Conservation (phyloP, 352 stramenopile species). For the Bremia lactucae region DNA sequence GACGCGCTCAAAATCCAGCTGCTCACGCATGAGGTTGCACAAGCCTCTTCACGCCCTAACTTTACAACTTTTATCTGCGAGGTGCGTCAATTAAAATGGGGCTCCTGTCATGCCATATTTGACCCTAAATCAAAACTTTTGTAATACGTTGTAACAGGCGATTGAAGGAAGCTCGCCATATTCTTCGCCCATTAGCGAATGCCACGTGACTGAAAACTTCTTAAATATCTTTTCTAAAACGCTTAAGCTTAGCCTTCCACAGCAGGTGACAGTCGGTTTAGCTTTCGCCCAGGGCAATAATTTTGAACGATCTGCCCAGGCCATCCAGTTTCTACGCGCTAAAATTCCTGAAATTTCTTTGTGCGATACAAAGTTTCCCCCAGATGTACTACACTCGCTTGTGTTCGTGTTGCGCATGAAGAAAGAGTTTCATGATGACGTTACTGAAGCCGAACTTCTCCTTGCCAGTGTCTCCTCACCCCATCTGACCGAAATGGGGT, state of each 20-base stretch:
- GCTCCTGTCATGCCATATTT: background rate
- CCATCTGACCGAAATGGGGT: constrained; percentile 81
- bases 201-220: constrained; percentile 70
- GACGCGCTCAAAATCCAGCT: constrained; percentile 86
- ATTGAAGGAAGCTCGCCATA: constrained; percentile 56
- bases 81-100: constrained; percentile 6
- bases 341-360: constrained; percentile 82
- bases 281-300: constrained; percentile 74
- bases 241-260: constrained; percentile 77
- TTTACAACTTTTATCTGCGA: constrained; percentile 87
- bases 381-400: constrained; percentile 72
- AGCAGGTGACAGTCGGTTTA: constrained; percentile 77
- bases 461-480: constrained; percentile 75
- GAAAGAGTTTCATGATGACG: constrained; percentile 56
- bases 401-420: constrained; percentile 78
- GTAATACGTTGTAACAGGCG: constrained; percentile 19
- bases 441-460: constrained; percentile 78
- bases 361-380: constrained; percentile 70
- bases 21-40: constrained; percentile 83
- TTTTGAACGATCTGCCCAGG: constrained; percentile 37
- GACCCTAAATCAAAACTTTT: background rate
- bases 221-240: constrained; percentile 62
- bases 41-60: constrained; percentile 81
- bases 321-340: constrained; percentile 64
- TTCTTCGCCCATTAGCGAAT: constrained; percentile 14